Evolutionary conservation across 2,329 filamentous ascomycete genomes (phyloP).

Genomic region (Fusarium sambucinum): DNA sequence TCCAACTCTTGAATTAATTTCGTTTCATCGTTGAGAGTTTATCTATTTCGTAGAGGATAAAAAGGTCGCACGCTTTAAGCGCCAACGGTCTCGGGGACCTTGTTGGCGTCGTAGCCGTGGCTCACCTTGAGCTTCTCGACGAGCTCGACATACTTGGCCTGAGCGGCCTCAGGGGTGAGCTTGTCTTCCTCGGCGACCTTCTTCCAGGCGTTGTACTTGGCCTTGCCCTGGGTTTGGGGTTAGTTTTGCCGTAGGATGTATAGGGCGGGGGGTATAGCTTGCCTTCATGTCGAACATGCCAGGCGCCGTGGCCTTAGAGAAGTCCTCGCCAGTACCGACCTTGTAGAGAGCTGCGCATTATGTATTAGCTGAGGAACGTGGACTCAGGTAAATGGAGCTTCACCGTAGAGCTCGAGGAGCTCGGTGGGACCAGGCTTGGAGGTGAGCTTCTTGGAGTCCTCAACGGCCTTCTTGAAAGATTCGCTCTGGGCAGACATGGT

Average conservation of each 20-base stretch:
- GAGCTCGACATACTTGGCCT: constrained; percentile 79
- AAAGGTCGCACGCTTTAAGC: constrained; percentile 28
- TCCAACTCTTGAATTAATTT: constrained; percentile 30
- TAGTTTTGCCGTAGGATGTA: constrained; percentile 5
- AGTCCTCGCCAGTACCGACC: constrained; percentile 68
- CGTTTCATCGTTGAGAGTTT: constrained; percentile 21
- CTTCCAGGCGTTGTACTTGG: constrained; percentile 84
- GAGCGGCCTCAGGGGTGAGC: constrained; percentile 73
- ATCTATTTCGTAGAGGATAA: constrained; percentile 14
- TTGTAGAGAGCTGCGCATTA: constrained; percentile 66
- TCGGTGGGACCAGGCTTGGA: constrained; percentile 73
- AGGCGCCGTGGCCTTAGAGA: constrained; percentile 66
- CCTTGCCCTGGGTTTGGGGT: constrained; percentile 72
- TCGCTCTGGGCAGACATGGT: constrained; percentile 59
- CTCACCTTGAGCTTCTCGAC: constrained; percentile 78
- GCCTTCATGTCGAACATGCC: constrained; percentile 80
- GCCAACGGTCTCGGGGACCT: constrained; percentile 70
- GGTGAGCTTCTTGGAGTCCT: constrained; percentile 75
- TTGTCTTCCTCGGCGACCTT: constrained; percentile 72
- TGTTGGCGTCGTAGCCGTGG: constrained; percentile 75
- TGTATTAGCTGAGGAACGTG: neutral
- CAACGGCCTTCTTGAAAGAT: constrained; percentile 68
- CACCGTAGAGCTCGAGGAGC: constrained; percentile 73
- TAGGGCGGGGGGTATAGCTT: constrained; percentile 20
- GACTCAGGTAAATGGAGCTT: constrained; percentile 36